Base-by-base conservation (phyloP, 768 basidiomycete genomes). In the Podaxis sp. region DNA sequence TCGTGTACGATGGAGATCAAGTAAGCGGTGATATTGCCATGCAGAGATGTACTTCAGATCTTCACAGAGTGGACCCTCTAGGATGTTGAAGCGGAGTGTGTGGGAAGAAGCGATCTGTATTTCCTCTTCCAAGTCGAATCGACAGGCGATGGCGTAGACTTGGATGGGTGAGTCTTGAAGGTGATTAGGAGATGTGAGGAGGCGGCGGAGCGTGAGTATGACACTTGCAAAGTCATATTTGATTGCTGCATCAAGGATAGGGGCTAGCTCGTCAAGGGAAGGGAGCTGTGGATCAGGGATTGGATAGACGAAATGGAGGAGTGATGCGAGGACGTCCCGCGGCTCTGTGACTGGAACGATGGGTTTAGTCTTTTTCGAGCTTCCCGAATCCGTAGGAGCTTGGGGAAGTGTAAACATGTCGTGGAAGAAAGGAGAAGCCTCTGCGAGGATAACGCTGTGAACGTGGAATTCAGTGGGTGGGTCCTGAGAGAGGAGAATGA, bases 381-480 rank as follows among this genome's bases (percentile, higher is more conserved):
- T 64, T 9, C 33, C 55, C 22, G 3, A 40, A 38, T 43, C 73
- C 66, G 38, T 49, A n/a, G 64, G 72, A 50, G 46, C 66, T 65
- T 89, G 88, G 4, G 89, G 87, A 17, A 90, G 75, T 22, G 82
- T 71, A 68, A 91, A 87, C 86, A 90, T 85, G 59, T 87, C 82
- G 56, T 73, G 70, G 72, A 91, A 92, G 74, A 91, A 87, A 2
- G 85, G 79, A 4, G 90, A 91, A 1, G 87, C 85, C 4, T 79
- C 76, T 11, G 82, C 74, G 53, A 92, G 81, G 64, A 91, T 80
- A 70, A 80, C 82, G 63, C 79, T 78, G 72, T 89, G 89, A 36
- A 85, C 82, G 46, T 76, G 80, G 68, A 90, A 89, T 66, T 84
- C 79, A 55, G 79, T 74, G 15, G 73, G 66, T 24, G 72, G 65